Evolutionary conservation across 73 alveolate species (phyloP), one percentile per base, ranked within the genome.

Genomic region (Symbiodinium pilosum): DNA sequence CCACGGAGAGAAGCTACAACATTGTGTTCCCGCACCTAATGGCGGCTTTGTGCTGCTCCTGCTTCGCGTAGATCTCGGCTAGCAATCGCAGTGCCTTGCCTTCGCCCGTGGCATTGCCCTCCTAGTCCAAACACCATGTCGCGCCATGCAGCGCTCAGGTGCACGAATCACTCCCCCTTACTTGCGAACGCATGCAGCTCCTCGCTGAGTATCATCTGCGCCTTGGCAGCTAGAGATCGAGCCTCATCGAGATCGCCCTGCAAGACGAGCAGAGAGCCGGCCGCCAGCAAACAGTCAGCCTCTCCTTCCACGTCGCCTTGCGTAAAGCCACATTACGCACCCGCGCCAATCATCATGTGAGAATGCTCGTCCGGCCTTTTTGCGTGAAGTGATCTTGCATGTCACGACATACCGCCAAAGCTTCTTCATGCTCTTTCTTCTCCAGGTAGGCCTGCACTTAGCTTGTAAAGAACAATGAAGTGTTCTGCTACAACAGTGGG

Each of bases 201-300:
- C 97, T 91, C 97, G 97, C 97, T 91, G 83, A 91, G 97, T 43
- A 91, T 91, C 56, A 91, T 52, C 81, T 91, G 97, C 81, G 97
- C 97, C 77, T 91, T 91, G 81, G 81, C 97, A n/a, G 97, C 97
- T 40, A 59, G 77, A 28, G 52, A 59, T 2, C 97, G 97, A 4
- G 97, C 97, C 51, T 91, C 87, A 81, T 91, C 97, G 54, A 91
- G 14, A 39, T 91, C 97, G 38, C 81, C 97, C 81, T 91, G 97
- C 30, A 91, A 77, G 69, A 91, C 97, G 41, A 68, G 97, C 75
- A 91, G 81, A 21, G 97, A 91, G 32, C 97, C 97, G 16, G 97
- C 97, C 0, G 97, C 97, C 89, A 91, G 51, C 18, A 91, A 54
- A 18, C 83, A 85, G 51, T 91, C 97, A 6, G 97, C 97, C 54